Base-by-base conservation (phyloP, 2,329 filamentous ascomycete species). In the Scedosporium dehoogii region DNA sequence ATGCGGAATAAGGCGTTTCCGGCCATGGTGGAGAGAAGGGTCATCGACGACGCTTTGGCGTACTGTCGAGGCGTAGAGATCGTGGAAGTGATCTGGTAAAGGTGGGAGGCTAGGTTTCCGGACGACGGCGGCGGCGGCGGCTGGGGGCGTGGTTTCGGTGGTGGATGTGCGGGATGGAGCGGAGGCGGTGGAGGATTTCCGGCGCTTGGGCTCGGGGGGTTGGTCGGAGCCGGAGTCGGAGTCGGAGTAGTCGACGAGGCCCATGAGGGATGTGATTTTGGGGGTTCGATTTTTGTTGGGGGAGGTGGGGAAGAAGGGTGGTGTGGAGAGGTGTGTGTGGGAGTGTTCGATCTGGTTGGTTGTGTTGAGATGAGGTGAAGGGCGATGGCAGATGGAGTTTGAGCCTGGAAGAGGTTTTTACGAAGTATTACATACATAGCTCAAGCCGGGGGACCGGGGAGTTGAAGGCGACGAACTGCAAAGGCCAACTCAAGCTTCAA, bases 61-160 rank as follows among this genome's bases (percentile, higher is more conserved):
- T 60, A 90, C 87, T 48, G 87, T 90, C 10, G 90, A 88, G 29
- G 92, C 89, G 75, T 99, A 97, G 62, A 97, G 81, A 73, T 97
- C 90, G 73, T 92, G 90, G 73, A 99, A 97, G 62, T 84, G 78
- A 12, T 85, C 74, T 7, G 92, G 93, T 23, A 97, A 81, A 7
- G 92, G 90, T 33, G 90, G 91, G 48, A 57, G 60, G 18, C 16
- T 29, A 10, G 23, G n/a, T 27, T 23, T 23, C 23, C 25, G n/a
- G n/a, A n/a, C n/a, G 25, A 6, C 5, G n/a, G n/a, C n/a, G n/a
- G n/a, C n/a, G n/a, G n/a, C n/a, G n/a, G n/a, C 12, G 25, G 25
- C 3, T 23, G 55, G 55, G 16, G 55, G n/a, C 16, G 55, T n/a
- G 55, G 6, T 41, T 23, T 12, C 23, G 27, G 55, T 18, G 55